Conservation (phyloP, 768 basidiomycete species). For the Lepiota subincarnata region DNA sequence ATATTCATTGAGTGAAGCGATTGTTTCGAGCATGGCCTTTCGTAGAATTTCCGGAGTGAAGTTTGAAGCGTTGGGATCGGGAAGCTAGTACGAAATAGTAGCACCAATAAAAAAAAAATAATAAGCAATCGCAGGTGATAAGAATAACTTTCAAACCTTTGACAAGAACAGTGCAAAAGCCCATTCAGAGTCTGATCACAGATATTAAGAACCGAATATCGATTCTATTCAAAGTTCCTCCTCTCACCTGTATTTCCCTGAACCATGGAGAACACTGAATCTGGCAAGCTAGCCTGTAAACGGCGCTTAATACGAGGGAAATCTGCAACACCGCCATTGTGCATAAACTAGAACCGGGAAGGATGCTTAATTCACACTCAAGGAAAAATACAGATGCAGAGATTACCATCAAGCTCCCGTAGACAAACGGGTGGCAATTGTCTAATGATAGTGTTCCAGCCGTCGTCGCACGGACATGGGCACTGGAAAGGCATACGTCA, state of each 20-base stretch:
- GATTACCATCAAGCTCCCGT: conserved; percentile 88
- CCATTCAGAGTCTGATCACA: conserved; percentile 85
- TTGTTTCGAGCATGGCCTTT: conserved; percentile 86
- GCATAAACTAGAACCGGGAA: conserved; percentile 67
- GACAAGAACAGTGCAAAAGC: conserved; percentile 90
- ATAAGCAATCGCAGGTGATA: neutral
- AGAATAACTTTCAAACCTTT: conserved; percentile 40
- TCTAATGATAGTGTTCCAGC: conserved; percentile 88
- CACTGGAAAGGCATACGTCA: conserved; percentile 37
- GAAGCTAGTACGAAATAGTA: conserved; percentile 56
- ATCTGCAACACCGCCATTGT: conserved; percentile 90
- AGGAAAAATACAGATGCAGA: neutral
- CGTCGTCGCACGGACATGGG: conserved; percentile 92
- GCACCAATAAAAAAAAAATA: conserved; percentile 3
- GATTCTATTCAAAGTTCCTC: neutral
- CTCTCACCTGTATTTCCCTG: conserved; percentile 85
- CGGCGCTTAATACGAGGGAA: conserved; percentile 78
- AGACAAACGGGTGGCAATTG: conserved; percentile 93
- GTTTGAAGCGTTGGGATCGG: conserved; percentile 68
- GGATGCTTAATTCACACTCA: neutral
- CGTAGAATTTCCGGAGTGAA: conserved; percentile 73
- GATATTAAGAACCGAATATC: neutral
- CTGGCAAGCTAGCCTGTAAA: conserved; percentile 71
- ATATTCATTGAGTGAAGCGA: conserved; percentile 71
- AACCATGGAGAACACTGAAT: conserved; percentile 82